Conservation (phyloP, 2,329 filamentous ascomycete genomes). For the Moelleriella libera region DNA sequence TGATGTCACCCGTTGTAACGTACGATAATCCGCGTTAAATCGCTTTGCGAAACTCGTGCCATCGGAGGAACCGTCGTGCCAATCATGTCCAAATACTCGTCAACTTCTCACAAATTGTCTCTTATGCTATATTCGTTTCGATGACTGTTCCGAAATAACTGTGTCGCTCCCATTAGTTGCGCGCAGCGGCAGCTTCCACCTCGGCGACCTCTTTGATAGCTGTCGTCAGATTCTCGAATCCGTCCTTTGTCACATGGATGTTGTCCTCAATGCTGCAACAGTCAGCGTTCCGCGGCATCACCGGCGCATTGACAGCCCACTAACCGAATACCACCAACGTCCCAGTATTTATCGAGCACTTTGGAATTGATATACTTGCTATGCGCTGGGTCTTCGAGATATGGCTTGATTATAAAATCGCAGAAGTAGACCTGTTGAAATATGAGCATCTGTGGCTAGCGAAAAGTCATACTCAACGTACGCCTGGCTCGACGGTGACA, state of each 20-base stretch:
- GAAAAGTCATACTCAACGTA: slow-evolving; percentile 24
- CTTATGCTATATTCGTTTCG: no score
- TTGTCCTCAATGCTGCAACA: slow-evolving; percentile 48
- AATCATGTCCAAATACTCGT: no score
- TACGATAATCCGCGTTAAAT: no score
- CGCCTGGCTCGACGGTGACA: slow-evolving; percentile 88
- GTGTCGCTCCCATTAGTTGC: no score
- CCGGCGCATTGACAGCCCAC: slow-evolving; percentile 10
- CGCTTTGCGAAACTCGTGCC: no score
- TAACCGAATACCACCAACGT: slow-evolving; percentile 60
- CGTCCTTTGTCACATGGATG: slow-evolving; percentile 54
- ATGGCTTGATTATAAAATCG: slow-evolving; percentile 73
- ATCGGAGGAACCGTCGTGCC: no score
- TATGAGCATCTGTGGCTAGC: slow-evolving; percentile 1
- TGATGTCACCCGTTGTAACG: no score
- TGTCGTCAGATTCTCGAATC: slow-evolving; percentile 59
- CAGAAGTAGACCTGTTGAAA: slow-evolving; percentile 72
- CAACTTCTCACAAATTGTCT: no score
- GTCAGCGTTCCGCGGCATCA: not conserved
- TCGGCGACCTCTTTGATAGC: slow-evolving; percentile 54
- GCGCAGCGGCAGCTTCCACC: slow-evolving; percentile 28
- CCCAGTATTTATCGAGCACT: slow-evolving; percentile 68
- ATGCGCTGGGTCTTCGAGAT: slow-evolving; percentile 57
- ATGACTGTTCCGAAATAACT: no score
- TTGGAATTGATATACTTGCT: slow-evolving; percentile 61